Conservation (phyloP, 2,329 filamentous ascomycete species). For the Zalaria obscura region DNA sequence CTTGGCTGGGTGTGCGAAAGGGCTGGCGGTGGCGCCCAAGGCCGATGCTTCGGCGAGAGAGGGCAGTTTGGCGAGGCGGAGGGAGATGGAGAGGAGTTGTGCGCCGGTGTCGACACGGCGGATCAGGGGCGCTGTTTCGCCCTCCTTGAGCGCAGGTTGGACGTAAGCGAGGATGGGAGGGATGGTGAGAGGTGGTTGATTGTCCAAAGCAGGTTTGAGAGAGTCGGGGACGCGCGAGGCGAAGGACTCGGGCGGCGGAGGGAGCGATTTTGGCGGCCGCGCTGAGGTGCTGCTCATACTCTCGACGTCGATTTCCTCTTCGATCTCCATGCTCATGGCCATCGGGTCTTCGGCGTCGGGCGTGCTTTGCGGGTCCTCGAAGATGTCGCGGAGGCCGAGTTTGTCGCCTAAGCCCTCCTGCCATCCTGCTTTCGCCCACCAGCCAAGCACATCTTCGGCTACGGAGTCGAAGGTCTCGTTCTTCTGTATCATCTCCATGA, state of each 20-base stretch:
- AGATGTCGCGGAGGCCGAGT: slow-evolving; percentile 54
- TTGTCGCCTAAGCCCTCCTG: slow-evolving; percentile 69
- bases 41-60: slow-evolving; percentile 48
- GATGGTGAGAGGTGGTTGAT: slow-evolving; percentile 29
- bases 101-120: slow-evolving; percentile 80
- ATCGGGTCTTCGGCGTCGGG: slow-evolving; percentile 13
- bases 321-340: slow-evolving; percentile 10
- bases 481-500: slow-evolving; percentile 65
- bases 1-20: slow-evolving; percentile 66
- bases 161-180: slow-evolving; percentile 74
- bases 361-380: slow-evolving; percentile 29
- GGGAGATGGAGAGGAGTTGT: slow-evolving; percentile 65
- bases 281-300: slow-evolving; percentile 7
- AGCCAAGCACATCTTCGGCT: slow-evolving; percentile 80
- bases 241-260: slow-evolving; percentile 3
- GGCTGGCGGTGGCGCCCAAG: slow-evolving; percentile 38
- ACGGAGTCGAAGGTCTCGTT: slow-evolving; percentile 80
- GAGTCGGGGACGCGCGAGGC: slow-evolving; percentile 7
- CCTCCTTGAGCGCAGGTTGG: slow-evolving; percentile 38
- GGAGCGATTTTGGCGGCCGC: slow-evolving; percentile 2
- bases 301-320: slow-evolving; percentile 11
- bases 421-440: slow-evolving; percentile 94
- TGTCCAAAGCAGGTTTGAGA: slow-evolving; percentile 4
- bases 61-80: slow-evolving; percentile 76
- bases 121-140: slow-evolving; percentile 43